Conservation (phyloP, 345 rosid genomes). For the Noccaea bulbosa region DNA sequence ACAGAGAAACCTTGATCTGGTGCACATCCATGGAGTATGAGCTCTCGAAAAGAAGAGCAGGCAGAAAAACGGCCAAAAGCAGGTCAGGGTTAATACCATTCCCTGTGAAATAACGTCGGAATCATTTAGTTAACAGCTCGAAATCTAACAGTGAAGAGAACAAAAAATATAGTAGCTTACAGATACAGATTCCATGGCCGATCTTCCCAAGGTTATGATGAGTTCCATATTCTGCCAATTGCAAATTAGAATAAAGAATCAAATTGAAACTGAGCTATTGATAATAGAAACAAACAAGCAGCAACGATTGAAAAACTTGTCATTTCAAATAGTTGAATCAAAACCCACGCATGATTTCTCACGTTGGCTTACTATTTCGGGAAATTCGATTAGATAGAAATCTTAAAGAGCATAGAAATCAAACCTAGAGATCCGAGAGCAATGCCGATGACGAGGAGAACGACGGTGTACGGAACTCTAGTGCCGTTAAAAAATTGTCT, state of each 20-base stretch:
- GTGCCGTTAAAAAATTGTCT: constrained; percentile 79
- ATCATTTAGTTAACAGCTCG: constrained; percentile 5
- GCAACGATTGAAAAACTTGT: not conserved
- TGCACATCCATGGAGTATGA: constrained; percentile 91
- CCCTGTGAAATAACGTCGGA: constrained; percentile 59
- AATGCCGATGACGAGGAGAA: constrained; percentile 78
- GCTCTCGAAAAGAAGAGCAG: constrained; percentile 93
- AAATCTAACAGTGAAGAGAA: not conserved
- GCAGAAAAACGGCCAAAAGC: constrained; percentile 88
- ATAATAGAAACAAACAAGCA: not conserved
- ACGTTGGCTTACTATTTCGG: not conserved
- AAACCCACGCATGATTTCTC: not conserved
- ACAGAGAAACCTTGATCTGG: constrained; percentile 75
- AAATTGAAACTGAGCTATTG: constrained; percentile 9
- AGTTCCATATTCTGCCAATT: constrained; percentile 76
- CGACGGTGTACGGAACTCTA: constrained; percentile 90
- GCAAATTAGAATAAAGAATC: too few relatives aligned
- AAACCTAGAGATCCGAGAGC: constrained; percentile 80
- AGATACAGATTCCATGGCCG: constrained; percentile 83
- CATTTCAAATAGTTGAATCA: not conserved
- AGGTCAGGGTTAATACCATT: constrained; percentile 76
- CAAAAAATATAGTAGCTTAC: constrained; percentile 52
- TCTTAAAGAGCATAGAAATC: not conserved
- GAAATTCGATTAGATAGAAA: not conserved
- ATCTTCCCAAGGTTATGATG: constrained; percentile 68